Evolutionary conservation across 306 rosid species (phyloP).

Genomic region (Trifolium subterraneum): DNA sequence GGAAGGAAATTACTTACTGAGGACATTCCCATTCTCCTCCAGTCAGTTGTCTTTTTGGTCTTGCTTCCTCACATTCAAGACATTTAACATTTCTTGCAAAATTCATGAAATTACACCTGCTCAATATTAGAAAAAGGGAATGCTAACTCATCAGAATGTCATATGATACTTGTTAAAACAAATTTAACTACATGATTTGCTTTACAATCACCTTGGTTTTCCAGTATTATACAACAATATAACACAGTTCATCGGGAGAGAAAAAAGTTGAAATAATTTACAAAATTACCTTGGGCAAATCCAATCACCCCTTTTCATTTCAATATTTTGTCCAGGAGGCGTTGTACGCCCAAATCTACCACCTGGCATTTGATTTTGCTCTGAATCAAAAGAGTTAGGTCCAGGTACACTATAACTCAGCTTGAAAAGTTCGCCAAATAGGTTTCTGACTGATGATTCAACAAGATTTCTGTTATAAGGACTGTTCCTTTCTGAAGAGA

Average conservation of each 20-base stretch:
- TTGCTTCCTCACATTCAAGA: slow-evolving; percentile 88
- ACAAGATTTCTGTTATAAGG: slow-evolving; percentile 57
- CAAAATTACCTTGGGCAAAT: slow-evolving; percentile 72
- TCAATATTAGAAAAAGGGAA: slow-evolving; percentile 37
- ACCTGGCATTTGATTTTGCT: slow-evolving; percentile 54
- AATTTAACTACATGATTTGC: slow-evolving; percentile 13
- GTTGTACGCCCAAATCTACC: slow-evolving; percentile 51
- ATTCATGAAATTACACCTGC: slow-evolving; percentile 98
- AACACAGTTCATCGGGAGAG: slow-evolving; percentile 16
- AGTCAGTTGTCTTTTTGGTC: slow-evolving; percentile 81
- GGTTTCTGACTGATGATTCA: slow-evolving; percentile 74
- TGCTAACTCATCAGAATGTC: slow-evolving; percentile 14
- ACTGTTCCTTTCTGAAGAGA: slow-evolving; percentile 58
- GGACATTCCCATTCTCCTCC: slow-evolving; percentile 99
- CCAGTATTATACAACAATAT: slow-evolving; percentile 30
- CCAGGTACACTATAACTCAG: slow-evolving; percentile 61
- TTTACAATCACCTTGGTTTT: not conserved
- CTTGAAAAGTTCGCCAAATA: slow-evolving; percentile 71
- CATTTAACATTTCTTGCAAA: slow-evolving; percentile 88
- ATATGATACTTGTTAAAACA: slow-evolving; percentile 5
- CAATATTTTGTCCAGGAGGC: slow-evolving; percentile 59
- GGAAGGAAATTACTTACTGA: slow-evolving; percentile 67
- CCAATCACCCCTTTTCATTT: slow-evolving; percentile 99
- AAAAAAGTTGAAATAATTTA: slow-evolving; percentile 9
- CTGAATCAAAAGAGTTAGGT: slow-evolving; percentile 47